These are phyloP conservation scores for Yarrowia osloensis DNA, from an alignment of 805 yeast genomes.

Conservation along the genomic window DNA sequence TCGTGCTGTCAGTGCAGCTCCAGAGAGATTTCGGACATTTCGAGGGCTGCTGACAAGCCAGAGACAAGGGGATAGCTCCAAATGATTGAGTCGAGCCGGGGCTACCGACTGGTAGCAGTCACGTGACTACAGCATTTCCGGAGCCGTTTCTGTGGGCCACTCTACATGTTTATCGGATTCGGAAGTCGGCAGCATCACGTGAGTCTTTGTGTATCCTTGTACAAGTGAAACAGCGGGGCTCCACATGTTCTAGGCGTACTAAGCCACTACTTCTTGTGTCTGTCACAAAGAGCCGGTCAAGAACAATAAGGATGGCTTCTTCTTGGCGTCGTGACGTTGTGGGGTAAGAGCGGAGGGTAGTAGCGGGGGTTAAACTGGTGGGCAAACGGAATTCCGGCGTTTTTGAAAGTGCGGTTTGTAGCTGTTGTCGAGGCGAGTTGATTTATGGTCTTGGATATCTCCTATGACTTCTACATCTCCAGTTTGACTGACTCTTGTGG, in stretches of 20 bases:
- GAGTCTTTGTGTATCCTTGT: background rate
- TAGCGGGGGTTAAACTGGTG: background rate
- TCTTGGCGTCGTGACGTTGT: background rate
- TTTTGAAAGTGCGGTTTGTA: background rate
- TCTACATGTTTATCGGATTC: background rate
- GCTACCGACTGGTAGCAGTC: background rate
- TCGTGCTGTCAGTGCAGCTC: too few relatives aligned
- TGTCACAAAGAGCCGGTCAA: background rate
- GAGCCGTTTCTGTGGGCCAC: background rate
- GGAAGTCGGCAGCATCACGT: background rate
- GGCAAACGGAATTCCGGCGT: background rate
- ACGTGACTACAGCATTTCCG: background rate
- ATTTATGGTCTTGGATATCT: background rate
- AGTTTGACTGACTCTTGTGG: too few relatives aligned
- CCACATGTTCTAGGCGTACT: background rate
- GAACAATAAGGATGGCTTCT: conserved; percentile 18
- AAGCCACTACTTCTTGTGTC: background rate
- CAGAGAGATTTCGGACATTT: too few relatives aligned
- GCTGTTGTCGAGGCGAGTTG: background rate
- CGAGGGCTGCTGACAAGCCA: too few relatives aligned
- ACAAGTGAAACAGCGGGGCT: conserved; percentile 14
- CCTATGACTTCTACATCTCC: background rate
- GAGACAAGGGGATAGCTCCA: too few relatives aligned
- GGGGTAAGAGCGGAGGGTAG: background rate
- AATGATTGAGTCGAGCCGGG: too few relatives aligned